Percentiles rank a stretch among this genome's conserved stretches.
These are phyloP conservation scores for Hericium coralloides DNA, from an alignment of 768 basidiomycete genomes.

Conservation along the genomic window DNA sequence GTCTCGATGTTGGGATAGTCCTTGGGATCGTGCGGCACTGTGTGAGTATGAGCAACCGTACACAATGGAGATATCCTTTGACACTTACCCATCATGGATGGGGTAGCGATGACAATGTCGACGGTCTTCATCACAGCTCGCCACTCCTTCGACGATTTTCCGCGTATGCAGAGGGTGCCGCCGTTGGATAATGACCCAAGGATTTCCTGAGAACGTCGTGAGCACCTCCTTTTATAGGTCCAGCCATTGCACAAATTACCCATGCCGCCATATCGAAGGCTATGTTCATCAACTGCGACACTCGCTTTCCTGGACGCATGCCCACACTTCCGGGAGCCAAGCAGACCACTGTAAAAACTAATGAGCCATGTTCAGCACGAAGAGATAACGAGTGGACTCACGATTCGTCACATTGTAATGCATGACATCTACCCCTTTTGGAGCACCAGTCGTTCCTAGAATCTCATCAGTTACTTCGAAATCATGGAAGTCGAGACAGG, in stretches of 20 bases:
- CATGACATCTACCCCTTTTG: slow-evolving; percentile 53
- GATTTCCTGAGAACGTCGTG: slow-evolving; percentile 27
- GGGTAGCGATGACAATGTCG: slow-evolving; percentile 45
- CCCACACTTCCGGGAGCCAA: slow-evolving; percentile 45
- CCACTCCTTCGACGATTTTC: slow-evolving; percentile 44
- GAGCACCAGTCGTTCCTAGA: slow-evolving; percentile 44
- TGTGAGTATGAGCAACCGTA: background rate
- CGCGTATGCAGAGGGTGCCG: slow-evolving; percentile 42
- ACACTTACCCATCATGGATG: slow-evolving; percentile 34
- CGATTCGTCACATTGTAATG: slow-evolving; percentile 53
- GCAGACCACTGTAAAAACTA: slow-evolving; percentile 28
- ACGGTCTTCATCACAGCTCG: slow-evolving; percentile 38
- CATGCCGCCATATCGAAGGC: slow-evolving; percentile 64
- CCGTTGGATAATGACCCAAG: slow-evolving; percentile 44
- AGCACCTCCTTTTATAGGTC: too few species aligned
- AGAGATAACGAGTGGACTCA: slow-evolving; percentile 19
- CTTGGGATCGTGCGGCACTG: slow-evolving; percentile 34
- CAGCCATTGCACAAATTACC: slow-evolving; percentile 20
- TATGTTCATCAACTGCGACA: slow-evolving; percentile 54
- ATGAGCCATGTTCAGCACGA: background rate
- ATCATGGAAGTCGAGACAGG: background rate
- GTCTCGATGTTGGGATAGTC: slow-evolving; percentile 47
- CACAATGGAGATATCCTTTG: background rate
- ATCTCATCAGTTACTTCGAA: slow-evolving; percentile 1
- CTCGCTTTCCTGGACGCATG: slow-evolving; percentile 46